A percentile compares a stretch with the other conserved stretches of the same genome.
Evolutionary conservation across 345 rosid genomes (phyloP).

Genomic region (Angophora floribunda): DNA sequence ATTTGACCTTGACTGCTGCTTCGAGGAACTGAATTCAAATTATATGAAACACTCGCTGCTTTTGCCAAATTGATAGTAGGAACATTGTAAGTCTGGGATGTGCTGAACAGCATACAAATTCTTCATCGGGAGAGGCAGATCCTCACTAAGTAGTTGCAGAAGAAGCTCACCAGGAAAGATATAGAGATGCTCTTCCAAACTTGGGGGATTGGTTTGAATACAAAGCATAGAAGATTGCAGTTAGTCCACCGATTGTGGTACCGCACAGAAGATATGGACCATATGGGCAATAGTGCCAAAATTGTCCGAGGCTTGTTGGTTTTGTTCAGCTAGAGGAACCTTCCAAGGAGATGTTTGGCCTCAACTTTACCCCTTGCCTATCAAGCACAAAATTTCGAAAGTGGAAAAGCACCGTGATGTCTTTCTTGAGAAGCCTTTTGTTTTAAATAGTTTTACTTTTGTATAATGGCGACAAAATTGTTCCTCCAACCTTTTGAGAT

Average conservation of each 20-base stretch:
- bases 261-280: constrained; percentile 47
- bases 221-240: constrained; percentile 56
- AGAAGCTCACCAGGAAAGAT: constrained; percentile 41
- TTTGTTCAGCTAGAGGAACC: constrained; percentile 8
- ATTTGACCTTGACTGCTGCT: neutral
- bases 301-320: constrained; percentile 64
- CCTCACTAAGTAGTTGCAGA: constrained; percentile 49
- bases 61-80: neutral
- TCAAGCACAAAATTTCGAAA: neutral
- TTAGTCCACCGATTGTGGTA: constrained; percentile 58
- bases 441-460: neutral
- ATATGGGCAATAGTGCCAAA: constrained; percentile 59
- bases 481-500: too few species aligned
- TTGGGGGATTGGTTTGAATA: constrained; percentile 58
- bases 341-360: constrained; percentile 38
- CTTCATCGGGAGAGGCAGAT: constrained; percentile 60
- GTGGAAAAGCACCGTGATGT: constrained; percentile 11
- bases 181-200: constrained; percentile 59
- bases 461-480: too few species aligned
- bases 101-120: constrained; percentile 38
- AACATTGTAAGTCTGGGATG: neutral
- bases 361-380: constrained; percentile 13
- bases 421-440: neutral
- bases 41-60: too few species aligned
- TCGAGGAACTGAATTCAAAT: neutral